Conservation (phyloP, 106 monocot genomes). For the Vanilla planifolia region DNA sequence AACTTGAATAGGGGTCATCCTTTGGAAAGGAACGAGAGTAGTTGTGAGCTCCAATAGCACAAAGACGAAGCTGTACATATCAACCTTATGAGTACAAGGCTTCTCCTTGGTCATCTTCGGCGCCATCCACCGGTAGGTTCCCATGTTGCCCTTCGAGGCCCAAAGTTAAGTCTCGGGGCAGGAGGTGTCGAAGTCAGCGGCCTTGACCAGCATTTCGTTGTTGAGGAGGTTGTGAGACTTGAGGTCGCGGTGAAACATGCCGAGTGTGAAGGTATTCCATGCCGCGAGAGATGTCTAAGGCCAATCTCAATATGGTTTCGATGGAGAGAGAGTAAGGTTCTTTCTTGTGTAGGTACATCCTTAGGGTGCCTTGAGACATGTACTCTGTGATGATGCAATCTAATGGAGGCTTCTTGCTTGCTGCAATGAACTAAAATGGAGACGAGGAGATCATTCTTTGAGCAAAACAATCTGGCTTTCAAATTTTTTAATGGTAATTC, state of each 20-base stretch:
- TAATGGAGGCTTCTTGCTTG: constrained; percentile 79
- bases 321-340: constrained; percentile 70
- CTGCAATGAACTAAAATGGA: constrained; percentile 61
- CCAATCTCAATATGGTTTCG: constrained; percentile 58
- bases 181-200: constrained; percentile 80
- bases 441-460: no score
- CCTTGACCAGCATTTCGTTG: constrained; percentile 71
- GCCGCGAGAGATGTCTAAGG: constrained; percentile 80
- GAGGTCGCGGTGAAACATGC: constrained; percentile 81
- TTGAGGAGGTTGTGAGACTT: constrained; percentile 81
- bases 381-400: constrained; percentile 89
- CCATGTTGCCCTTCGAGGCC: constrained; percentile 61
- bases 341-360: constrained; percentile 89
- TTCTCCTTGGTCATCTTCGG: constrained; percentile 90
- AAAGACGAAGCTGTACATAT: constrained; percentile 83
- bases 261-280: constrained; percentile 83
- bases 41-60: constrained; percentile 86
- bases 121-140: constrained; percentile 94
- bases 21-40: constrained; percentile 73
- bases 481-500: no score
- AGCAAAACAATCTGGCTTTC: no score
- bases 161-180: constrained; percentile 50
- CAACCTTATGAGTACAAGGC: constrained; percentile 67
- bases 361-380: constrained; percentile 81
- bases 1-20: constrained; percentile 84